Conservation (phyloP, 2,329 filamentous ascomycete genomes). For the Podosphaera xanthii region DNA sequence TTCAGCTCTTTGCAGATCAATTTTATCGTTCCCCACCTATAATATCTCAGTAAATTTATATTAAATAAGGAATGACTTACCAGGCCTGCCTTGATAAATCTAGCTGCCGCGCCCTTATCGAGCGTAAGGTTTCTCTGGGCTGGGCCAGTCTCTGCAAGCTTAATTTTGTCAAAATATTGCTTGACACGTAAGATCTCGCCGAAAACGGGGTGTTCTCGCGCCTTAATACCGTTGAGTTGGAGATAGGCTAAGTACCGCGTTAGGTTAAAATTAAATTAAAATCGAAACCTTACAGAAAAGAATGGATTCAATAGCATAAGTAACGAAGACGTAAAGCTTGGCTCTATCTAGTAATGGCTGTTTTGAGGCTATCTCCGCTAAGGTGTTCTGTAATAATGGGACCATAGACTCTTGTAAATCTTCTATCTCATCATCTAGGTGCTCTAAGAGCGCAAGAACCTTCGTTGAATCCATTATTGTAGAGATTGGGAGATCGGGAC, state of each 20-base stretch:
- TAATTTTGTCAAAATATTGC: constrained; percentile 86
- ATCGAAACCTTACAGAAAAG: constrained; percentile 46
- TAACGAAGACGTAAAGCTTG: constrained; percentile 71
- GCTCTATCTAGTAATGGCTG: constrained; percentile 85
- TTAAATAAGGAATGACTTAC: constrained; percentile 22
- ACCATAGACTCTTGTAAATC: constrained; percentile 49
- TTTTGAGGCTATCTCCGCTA: constrained; percentile 49
- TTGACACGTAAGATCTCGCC: constrained; percentile 67
- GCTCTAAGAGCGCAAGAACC: constrained; percentile 13
- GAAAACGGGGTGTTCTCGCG: constrained; percentile 69
- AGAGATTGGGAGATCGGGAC: too few relatives aligned
- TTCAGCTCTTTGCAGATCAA: constrained; percentile 26
- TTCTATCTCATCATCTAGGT: constrained; percentile 59
- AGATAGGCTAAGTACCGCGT: constrained; percentile 36
- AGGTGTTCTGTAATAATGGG: constrained; percentile 43
- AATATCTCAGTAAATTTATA: neutral
- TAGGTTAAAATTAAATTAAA: neutral
- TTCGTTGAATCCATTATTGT: constrained; percentile 20
- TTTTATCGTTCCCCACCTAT: constrained; percentile 23
- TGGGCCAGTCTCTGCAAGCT: constrained; percentile 39
- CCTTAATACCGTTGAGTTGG: constrained; percentile 54
- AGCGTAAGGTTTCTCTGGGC: constrained; percentile 23
- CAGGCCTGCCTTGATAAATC: constrained; percentile 65
- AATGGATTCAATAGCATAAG: constrained; percentile 77
- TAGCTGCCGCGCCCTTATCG: constrained; percentile 53